Conservation (phyloP, 2,329 filamentous ascomycete genomes). For the Massarina eburnea region DNA sequence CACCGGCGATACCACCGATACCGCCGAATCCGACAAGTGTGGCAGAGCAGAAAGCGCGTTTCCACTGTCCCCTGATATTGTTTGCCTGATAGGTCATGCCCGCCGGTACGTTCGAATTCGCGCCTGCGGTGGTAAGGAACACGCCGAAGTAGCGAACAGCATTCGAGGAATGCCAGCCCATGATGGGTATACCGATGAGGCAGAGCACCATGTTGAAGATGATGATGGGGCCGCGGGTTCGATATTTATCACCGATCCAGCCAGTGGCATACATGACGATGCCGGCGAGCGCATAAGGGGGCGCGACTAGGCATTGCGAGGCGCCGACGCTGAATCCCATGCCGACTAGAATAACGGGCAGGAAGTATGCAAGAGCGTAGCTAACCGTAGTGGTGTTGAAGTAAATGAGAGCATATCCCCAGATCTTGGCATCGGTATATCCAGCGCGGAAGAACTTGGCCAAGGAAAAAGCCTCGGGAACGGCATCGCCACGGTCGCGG, state of each 20-base stretch:
- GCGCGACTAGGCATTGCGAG: constrained; percentile 70
- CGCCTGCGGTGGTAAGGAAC: constrained; percentile 74
- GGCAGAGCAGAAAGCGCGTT: constrained; percentile 76
- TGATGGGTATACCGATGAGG: constrained; percentile 70
- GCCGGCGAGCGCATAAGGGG: constrained; percentile 39
- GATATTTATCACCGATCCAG: constrained; percentile 68
- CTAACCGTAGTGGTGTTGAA: constrained; percentile 68
- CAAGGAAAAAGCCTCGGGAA: constrained; percentile 51
- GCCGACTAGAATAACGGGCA: constrained; percentile 71
- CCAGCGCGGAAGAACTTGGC: constrained; percentile 52
- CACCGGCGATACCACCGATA: constrained; percentile 75
- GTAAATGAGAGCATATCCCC: constrained; percentile 56
- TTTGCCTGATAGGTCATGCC: constrained; percentile 81
- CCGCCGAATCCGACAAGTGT: constrained; percentile 76
- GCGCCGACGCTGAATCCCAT: constrained; percentile 66
- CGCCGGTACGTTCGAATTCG: constrained; percentile 75
- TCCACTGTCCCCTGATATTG: constrained; percentile 88
- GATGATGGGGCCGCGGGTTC: constrained; percentile 66
- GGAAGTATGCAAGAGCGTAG: constrained; percentile 77
- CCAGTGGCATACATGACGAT: constrained; percentile 54
- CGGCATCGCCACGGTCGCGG: constrained; percentile 55
- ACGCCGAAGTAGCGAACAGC: constrained; percentile 71
- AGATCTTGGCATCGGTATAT: constrained; percentile 55
- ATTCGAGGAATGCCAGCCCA: constrained; percentile 64
- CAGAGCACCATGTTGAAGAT: constrained; percentile 65